phyloP scores from a whole-genome alignment of 164 flowering plant species.

The Cinnamomum micranthum region DNA sequence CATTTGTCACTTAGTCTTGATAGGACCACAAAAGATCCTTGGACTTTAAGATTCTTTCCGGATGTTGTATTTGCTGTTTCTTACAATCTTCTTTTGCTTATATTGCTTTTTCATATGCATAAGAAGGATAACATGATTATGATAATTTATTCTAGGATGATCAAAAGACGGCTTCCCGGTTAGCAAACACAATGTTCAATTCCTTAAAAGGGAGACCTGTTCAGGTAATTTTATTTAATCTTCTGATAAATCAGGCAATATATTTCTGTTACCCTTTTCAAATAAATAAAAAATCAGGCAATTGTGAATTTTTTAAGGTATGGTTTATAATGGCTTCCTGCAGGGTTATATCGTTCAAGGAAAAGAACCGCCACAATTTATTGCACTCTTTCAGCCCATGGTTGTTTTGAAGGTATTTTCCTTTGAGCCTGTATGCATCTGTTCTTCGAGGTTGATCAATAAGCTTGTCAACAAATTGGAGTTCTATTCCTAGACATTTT shows the following conservation, averaged over 20 bases:
- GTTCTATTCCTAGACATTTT: neutral
- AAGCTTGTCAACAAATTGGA: neutral
- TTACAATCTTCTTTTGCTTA: slow-evolving; percentile 2
- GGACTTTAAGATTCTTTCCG: neutral
- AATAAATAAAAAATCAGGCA: neutral
- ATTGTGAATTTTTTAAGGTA: neutral
- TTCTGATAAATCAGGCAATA: neutral
- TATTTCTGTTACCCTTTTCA: too few species aligned
- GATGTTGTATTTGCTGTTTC: neutral
- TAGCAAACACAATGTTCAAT: slow-evolving; percentile 84
- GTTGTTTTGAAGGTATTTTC: slow-evolving; percentile 79
- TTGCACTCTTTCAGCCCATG: slow-evolving; percentile 95
- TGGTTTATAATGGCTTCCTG: slow-evolving; percentile 14
- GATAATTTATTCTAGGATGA: slow-evolving; percentile 62
- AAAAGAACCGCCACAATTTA: slow-evolving; percentile 94
- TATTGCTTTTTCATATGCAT: neutral
- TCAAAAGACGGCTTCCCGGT: slow-evolving; percentile 62
- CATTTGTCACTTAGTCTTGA: neutral
- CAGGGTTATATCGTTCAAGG: slow-evolving; percentile 92
- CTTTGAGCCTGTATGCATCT: neutral
- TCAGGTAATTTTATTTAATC: slow-evolving; percentile 52
- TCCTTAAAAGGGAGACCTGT: slow-evolving; percentile 95
- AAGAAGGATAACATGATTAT: slow-evolving; percentile 4
- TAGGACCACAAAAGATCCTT: neutral
- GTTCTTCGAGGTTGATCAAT: neutral